Evolutionary conservation across 2,329 filamentous ascomycete species (phyloP).

Genomic region (Colletotrichum sp.): DNA sequence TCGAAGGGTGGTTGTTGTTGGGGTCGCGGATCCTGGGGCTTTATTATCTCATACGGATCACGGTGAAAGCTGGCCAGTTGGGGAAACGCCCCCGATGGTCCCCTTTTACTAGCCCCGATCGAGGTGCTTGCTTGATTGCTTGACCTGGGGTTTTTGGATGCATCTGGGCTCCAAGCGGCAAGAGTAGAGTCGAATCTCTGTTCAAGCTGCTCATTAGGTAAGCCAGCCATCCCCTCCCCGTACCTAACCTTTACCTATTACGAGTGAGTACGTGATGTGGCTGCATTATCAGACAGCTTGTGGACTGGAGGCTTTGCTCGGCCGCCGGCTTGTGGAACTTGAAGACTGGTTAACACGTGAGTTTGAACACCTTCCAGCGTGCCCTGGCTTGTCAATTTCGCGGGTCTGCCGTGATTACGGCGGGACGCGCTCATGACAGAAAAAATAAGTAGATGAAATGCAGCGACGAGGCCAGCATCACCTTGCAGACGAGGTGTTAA

Average conservation of each 20-base stretch:
- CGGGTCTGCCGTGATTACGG: constrained; percentile 2
- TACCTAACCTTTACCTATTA: neutral
- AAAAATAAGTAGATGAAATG: neutral
- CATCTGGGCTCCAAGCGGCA: neutral
- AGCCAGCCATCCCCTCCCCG: neutral
- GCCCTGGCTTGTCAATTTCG: constrained; percentile 11
- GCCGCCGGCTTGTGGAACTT: neutral
- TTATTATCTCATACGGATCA: neutral
- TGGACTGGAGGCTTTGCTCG: neutral
- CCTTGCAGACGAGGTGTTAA: neutral
- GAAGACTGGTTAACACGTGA: neutral
- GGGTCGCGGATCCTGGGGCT: neutral
- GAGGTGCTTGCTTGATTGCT: neutral
- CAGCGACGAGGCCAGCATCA: neutral
- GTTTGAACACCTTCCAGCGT: neutral
- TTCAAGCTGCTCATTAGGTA: neutral
- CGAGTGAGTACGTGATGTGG: neutral
- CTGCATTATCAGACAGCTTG: neutral
- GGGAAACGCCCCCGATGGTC: neutral
- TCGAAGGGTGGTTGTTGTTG: neutral
- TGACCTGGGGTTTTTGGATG: neutral
- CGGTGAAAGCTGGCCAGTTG: neutral
- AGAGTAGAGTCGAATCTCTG: neutral
- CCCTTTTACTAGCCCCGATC: neutral
- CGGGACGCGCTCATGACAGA: neutral